phyloP scores from a whole-genome alignment of 225 moss, liverwort and hornwort species.

The Sphagnum tenellum region DNA sequence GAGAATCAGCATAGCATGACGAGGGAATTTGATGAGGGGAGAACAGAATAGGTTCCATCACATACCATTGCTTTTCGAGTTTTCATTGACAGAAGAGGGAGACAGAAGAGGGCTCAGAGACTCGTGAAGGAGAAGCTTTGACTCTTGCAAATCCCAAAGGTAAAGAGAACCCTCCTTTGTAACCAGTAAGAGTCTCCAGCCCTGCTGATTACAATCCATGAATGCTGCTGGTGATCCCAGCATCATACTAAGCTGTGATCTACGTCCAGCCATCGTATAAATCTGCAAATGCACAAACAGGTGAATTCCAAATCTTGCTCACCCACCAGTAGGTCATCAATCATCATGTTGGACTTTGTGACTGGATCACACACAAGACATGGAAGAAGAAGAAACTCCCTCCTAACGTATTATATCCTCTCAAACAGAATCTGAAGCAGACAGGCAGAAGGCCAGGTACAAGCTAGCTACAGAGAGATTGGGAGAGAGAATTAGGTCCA shows the following conservation, averaged over 20 bases:
- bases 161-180: slow-evolving; percentile 71
- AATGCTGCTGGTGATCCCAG: slow-evolving; percentile 83
- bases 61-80: slow-evolving; percentile 37
- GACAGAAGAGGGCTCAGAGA: slow-evolving; percentile 48
- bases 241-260: slow-evolving; percentile 81
- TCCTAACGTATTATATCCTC: no score
- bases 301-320: no score
- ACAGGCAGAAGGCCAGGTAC: no score
- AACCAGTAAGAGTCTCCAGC: slow-evolving; percentile 78
- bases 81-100: slow-evolving; percentile 38
- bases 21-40: no score
- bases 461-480: no score
- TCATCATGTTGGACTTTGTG: no score
- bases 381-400: no score
- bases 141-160: slow-evolving; percentile 81
- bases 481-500: no score
- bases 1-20: no score
- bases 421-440: no score
- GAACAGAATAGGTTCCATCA: not conserved
- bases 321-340: no score
- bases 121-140: slow-evolving; percentile 71
- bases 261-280: slow-evolving; percentile 86
- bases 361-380: no score
- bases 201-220: slow-evolving; percentile 85
- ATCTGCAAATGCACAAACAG: slow-evolving; percentile 31